Evolutionary conservation across 2,329 filamentous ascomycete genomes (phyloP).

Genomic region (Elsinoe fawcettii): DNA sequence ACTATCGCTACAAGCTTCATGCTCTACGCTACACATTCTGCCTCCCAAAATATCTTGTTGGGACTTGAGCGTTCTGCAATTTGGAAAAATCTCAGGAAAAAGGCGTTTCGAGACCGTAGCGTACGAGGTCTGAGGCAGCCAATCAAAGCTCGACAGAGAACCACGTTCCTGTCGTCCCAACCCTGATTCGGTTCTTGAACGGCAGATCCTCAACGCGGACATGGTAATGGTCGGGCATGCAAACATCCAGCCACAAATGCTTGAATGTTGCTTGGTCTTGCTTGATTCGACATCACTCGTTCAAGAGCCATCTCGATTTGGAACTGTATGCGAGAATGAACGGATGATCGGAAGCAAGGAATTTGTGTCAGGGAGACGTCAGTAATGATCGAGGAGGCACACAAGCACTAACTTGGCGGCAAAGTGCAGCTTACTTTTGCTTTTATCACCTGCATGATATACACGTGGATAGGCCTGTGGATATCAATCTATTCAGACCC

Average conservation of each 20-base stretch:
- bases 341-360: neutral
- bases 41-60: conserved; percentile 2
- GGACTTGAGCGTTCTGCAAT: neutral
- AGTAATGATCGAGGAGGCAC: neutral
- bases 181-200: conserved; percentile 10
- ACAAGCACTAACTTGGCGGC: neutral
- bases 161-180: neutral
- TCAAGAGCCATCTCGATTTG: neutral
- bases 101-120: neutral
- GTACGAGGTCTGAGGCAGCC: neutral
- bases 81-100: neutral
- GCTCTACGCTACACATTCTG: too few species aligned
- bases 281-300: neutral
- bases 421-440: neutral
- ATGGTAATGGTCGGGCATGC: neutral
- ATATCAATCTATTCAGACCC: neutral
- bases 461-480: conserved; percentile 3
- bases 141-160: neutral
- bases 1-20: too few species aligned
- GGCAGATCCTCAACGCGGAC: neutral
- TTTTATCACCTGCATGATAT: neutral
- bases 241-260: neutral
- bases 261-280: conserved; percentile 6
- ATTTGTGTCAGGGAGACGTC: neutral
- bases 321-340: neutral